Percentiles rank a stretch among this genome's conserved stretches.
Evolutionary conservation across 1,284 basidiomycete genomes (phyloP).

Genomic region (Trichosporon ovoides): DNA sequence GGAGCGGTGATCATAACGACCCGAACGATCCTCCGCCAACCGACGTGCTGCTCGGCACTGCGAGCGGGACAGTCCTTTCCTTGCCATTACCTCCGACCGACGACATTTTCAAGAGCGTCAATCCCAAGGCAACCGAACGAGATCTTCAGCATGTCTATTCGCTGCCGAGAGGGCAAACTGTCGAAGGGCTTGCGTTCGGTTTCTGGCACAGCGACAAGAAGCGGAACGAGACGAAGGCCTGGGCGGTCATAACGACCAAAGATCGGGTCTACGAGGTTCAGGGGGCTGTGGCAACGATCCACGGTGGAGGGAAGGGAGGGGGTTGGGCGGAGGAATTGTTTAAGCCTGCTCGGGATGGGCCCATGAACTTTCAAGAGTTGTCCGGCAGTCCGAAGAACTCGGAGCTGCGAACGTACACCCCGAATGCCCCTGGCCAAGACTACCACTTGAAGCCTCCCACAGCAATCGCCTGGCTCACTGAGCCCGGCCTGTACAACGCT

Average conservation of each 20-base stretch:
- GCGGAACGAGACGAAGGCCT: slow-evolving; percentile 31
- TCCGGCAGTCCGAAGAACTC: slow-evolving; percentile 69
- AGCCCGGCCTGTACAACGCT: slow-evolving; percentile 82
- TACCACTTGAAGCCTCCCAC: slow-evolving; percentile 50
- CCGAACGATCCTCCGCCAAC: slow-evolving; percentile 32
- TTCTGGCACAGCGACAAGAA: slow-evolving; percentile 46
- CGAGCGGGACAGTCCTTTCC: slow-evolving; percentile 77
- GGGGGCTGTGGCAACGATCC: slow-evolving; percentile 52
- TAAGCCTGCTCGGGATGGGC: slow-evolving; percentile 62
- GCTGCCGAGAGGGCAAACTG: slow-evolving; percentile 68
- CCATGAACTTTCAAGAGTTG: slow-evolving; percentile 79
- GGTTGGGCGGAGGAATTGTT: slow-evolving; percentile 69
- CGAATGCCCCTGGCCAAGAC: slow-evolving; percentile 58
- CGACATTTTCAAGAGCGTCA: slow-evolving; percentile 81
- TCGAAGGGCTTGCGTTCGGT: slow-evolving; percentile 78
- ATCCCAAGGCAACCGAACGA: slow-evolving; percentile 48
- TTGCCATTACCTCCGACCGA: slow-evolving; percentile 66
- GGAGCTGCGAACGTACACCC: slow-evolving; percentile 69
- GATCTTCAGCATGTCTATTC: slow-evolving; percentile 74
- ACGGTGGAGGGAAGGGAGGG: slow-evolving; percentile 53
- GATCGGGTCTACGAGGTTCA: slow-evolving; percentile 88
- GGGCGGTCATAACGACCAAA: slow-evolving; percentile 77
- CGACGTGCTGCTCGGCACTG: slow-evolving; percentile 68
- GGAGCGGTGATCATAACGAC: slow-evolving; percentile 4
- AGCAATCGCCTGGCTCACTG: slow-evolving; percentile 82